These are phyloP conservation scores for Lepidium didymum DNA, from an alignment of 345 rosid genomes.

Conservation along the genomic window DNA sequence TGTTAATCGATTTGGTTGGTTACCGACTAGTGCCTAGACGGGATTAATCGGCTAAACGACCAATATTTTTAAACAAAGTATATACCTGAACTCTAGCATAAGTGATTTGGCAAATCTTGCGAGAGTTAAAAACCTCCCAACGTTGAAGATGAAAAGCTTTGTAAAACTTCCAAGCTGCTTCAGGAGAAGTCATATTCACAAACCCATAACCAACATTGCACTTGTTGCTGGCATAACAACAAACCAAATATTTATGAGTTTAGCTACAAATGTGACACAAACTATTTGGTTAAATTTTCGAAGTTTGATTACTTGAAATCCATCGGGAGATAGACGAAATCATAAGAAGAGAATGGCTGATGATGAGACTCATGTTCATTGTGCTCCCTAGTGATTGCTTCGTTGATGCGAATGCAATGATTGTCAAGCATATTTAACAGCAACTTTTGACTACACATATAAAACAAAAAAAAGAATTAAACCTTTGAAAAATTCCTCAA, in stretches of 20 bases:
- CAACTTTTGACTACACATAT: slow-evolving; percentile 50
- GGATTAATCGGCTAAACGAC: no score
- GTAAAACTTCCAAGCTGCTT: slow-evolving; percentile 74
- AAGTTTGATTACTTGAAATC: slow-evolving; percentile 75
- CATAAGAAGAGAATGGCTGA: slow-evolving; percentile 74
- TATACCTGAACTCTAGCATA: slow-evolving; percentile 93
- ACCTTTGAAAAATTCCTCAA: background rate
- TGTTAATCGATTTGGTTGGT: no score
- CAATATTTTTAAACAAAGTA: no score
- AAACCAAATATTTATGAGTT: background rate
- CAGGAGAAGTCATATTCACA: slow-evolving; percentile 94
- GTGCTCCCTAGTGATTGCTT: slow-evolving; percentile 38
- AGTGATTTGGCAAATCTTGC: slow-evolving; percentile 84
- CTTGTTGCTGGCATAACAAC: slow-evolving; percentile 58
- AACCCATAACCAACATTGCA: slow-evolving; percentile 99
- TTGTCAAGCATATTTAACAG: slow-evolving; percentile 88
- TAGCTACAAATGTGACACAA: background rate
- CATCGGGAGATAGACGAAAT: slow-evolving; percentile 93
- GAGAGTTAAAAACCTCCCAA: slow-evolving; percentile 97
- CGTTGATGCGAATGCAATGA: slow-evolving; percentile 88
- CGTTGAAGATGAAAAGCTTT: slow-evolving; percentile 79
- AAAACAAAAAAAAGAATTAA: background rate
- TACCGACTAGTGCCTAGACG: no score
- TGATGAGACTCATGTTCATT: slow-evolving; percentile 30
- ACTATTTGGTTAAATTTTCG: background rate